These are phyloP conservation scores for Melastoma malabathricum DNA, from an alignment of 345 rosid genomes.

Conservation along the genomic window DNA sequence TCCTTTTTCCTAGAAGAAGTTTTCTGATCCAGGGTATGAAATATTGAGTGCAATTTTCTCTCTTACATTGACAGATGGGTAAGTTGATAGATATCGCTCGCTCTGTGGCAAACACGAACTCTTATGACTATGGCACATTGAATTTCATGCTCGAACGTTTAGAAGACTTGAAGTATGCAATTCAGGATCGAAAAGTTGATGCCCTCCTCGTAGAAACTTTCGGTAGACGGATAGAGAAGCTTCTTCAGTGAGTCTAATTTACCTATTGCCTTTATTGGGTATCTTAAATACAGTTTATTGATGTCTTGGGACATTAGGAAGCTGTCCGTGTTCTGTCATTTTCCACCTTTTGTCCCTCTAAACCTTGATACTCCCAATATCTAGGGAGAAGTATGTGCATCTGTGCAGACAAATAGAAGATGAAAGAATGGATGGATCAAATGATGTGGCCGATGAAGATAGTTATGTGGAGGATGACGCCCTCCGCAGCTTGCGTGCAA, in stretches of 20 bases:
- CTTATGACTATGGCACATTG: slow-evolving; percentile 50
- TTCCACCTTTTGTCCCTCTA: neutral
- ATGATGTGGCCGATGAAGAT: slow-evolving; percentile 61
- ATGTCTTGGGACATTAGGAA: neutral
- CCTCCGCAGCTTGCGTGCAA: slow-evolving; percentile 61
- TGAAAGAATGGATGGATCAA: slow-evolving; percentile 52
- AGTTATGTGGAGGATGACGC: slow-evolving; percentile 74
- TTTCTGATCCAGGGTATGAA: too few relatives aligned
- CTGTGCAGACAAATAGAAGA: slow-evolving; percentile 79
- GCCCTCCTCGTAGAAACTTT: slow-evolving; percentile 93
- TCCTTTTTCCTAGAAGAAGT: slow-evolving; percentile 3
- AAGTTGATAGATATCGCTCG: slow-evolving; percentile 73
- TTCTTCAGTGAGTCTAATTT: slow-evolving; percentile 50
- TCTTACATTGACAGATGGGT: slow-evolving; percentile 36
- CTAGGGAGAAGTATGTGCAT: slow-evolving; percentile 75
- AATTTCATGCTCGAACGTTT: slow-evolving; percentile 65
- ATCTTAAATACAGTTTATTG: neutral
- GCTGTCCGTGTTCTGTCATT: too few relatives aligned
- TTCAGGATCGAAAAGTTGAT: slow-evolving; percentile 91
- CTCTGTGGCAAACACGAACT: slow-evolving; percentile 56
- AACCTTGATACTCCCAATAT: slow-evolving; percentile 7
- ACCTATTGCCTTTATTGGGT: neutral
- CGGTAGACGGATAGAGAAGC: slow-evolving; percentile 92
- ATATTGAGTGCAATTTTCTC: too few relatives aligned
- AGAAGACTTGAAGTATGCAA: slow-evolving; percentile 75